Conservation (phyloP, 768 basidiomycete genomes). For the Royoungia palumana region DNA sequence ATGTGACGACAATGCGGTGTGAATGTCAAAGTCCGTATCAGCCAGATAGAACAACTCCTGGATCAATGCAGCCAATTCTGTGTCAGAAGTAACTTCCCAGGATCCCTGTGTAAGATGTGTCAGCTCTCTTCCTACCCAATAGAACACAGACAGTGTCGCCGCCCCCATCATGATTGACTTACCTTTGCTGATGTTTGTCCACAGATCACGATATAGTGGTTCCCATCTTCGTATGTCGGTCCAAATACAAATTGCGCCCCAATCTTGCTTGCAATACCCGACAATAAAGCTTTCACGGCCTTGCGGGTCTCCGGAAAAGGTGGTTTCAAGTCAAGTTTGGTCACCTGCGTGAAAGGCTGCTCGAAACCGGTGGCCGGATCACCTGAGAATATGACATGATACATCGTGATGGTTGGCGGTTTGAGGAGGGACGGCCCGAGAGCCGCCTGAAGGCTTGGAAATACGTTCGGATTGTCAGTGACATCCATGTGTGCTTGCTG, state of each 20-base stretch:
- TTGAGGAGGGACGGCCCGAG: slow-evolving; percentile 6
- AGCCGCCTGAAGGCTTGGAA: not conserved
- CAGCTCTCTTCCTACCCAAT: no score
- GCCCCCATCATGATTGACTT: slow-evolving; percentile 2
- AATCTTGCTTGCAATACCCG: slow-evolving; percentile 10
- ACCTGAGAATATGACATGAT: slow-evolving; percentile 22
- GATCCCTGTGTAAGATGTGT: slow-evolving; percentile 10
- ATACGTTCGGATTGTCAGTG: slow-evolving; percentile 2
- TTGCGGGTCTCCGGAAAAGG: slow-evolving; percentile 17
- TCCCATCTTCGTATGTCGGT: slow-evolving; percentile 19
- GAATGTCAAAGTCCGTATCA: no score
- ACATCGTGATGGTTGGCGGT: slow-evolving; percentile 4
- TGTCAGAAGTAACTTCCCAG: slow-evolving; percentile 7
- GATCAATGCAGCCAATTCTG: slow-evolving; percentile 5
- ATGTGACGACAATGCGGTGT: no score
- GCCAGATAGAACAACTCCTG: no score
- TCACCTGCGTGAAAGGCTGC: slow-evolving; percentile 2
- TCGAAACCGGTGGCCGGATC: not conserved
- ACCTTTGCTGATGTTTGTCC: slow-evolving; percentile 27
- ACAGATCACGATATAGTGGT: slow-evolving; percentile 14
- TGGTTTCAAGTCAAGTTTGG: slow-evolving; percentile 17
- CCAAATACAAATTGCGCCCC: slow-evolving; percentile 18
- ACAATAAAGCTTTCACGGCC: slow-evolving; percentile 7
- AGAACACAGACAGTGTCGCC: not conserved
- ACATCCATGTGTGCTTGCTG: slow-evolving; percentile 9